Conservation (phyloP, 2,329 filamentous ascomycete genomes). For the Aspergillus piperis region DNA sequence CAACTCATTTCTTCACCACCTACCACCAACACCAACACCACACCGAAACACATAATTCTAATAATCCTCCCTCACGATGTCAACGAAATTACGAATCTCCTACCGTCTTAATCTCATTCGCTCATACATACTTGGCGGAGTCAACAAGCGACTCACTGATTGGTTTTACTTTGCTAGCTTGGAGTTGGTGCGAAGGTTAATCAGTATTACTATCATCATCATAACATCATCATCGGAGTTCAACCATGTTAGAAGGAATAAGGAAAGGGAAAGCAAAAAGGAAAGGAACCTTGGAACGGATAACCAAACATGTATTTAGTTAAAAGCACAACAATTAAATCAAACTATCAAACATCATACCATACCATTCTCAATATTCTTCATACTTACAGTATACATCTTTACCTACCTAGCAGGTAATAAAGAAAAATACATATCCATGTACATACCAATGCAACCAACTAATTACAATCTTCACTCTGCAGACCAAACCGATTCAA, state of each 20-base stretch:
- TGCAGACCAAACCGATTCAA: too few species aligned
- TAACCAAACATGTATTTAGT: not conserved
- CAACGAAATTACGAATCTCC: conserved; percentile 10
- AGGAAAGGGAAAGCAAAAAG: not conserved
- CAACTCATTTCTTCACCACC: not conserved
- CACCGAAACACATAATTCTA: not conserved
- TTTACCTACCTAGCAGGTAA: too few species aligned
- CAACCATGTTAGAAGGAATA: not conserved
- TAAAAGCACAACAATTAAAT: not conserved
- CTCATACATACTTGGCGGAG: conserved; percentile 6
- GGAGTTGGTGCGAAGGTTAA: conserved; percentile 7
- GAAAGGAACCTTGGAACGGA: conserved; percentile 1
- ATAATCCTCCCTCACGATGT: conserved; percentile 5
- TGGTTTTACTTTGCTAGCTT: conserved; percentile 1
- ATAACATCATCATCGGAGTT: conserved; percentile 1
- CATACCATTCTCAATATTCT: too few species aligned
- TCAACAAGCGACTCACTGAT: not conserved
- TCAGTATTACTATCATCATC: not conserved
- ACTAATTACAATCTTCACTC: too few species aligned
- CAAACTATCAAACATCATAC: not conserved
- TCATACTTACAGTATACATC: too few species aligned
- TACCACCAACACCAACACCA: not conserved
- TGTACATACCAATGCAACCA: too few species aligned
- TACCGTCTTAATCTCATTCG: conserved; percentile 4
- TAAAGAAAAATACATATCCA: too few species aligned